These are phyloP conservation scores for Carex sylvatica DNA, from an alignment of 202 grass and related monocot species.

Conservation along the genomic window DNA sequence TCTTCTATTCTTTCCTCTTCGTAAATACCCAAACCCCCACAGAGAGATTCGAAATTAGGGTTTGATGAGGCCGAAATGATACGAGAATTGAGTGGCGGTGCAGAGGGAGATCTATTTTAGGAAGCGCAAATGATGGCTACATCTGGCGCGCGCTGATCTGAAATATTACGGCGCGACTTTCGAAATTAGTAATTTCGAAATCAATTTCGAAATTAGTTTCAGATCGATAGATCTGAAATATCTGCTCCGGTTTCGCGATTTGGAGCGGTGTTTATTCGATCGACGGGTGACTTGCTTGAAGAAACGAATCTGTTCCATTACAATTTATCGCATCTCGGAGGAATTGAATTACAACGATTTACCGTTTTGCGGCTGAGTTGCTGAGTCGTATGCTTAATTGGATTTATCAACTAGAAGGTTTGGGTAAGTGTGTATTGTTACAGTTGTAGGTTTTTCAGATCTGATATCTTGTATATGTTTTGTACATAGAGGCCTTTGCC, in stretches of 20 bases:
- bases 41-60: background rate
- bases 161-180: background rate
- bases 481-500: conserved; percentile 13
- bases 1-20: too few species aligned
- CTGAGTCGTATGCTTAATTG: background rate
- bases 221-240: too few species aligned
- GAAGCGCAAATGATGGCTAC: background rate
- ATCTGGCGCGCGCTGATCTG: background rate
- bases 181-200: too few species aligned
- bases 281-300: background rate
- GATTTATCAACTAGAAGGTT: background rate
- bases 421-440: background rate
- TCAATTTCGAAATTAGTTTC: background rate
- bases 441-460: background rate
- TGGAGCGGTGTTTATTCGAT: background rate
- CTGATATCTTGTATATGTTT: background rate
- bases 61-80: background rate
- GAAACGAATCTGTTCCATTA: background rate
- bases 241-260: background rate
- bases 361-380: background rate
- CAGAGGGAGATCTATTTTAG: conserved; percentile 10
- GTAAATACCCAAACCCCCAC: background rate
- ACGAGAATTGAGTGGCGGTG: conserved; percentile 38
- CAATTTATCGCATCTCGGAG: too few species aligned
- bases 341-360: background rate